phyloP scores from a whole-genome alignment of 2,329 filamentous ascomycete species.

The Pochonia chlamydosporia region DNA sequence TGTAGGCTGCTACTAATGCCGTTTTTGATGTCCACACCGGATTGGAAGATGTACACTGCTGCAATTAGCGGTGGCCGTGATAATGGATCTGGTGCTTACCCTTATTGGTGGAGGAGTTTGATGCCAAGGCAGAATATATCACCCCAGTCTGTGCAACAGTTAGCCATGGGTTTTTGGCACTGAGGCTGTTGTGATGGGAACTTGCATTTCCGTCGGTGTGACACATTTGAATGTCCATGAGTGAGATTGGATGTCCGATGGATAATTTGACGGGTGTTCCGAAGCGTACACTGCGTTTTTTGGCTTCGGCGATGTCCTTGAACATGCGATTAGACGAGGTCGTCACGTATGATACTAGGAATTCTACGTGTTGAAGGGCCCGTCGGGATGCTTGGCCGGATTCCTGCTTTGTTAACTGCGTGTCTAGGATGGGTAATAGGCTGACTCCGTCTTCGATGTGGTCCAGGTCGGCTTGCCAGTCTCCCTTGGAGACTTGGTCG shows the following conservation, averaged over 20 bases:
- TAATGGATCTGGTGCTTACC: conserved; percentile 21
- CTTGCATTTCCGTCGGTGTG: conserved; percentile 26
- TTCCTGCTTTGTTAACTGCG: conserved; percentile 42
- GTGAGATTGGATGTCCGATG: conserved; percentile 38
- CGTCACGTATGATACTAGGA: conserved; percentile 54
- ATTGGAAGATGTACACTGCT: conserved; percentile 53
- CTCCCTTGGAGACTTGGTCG: conserved; percentile 41
- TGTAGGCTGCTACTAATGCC: conserved; percentile 47
- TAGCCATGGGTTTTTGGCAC: too few relatives aligned
- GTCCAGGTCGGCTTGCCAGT: conserved; percentile 41
- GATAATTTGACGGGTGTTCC: conserved; percentile 46
- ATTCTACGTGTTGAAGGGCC: conserved; percentile 55
- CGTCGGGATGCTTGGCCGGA: conserved; percentile 40
- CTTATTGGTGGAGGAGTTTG: conserved; percentile 28
- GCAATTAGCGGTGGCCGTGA: background rate
- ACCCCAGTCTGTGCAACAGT: conserved; percentile 24
- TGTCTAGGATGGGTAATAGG: conserved; percentile 42
- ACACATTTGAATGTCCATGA: conserved; percentile 54
- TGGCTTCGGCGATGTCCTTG: conserved; percentile 61
- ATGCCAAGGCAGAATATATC: conserved; percentile 36
- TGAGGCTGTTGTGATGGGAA: too few relatives aligned
- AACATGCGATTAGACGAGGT: conserved; percentile 57
- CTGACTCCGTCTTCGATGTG: conserved; percentile 37
- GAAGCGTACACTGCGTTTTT: conserved; percentile 63
- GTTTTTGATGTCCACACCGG: conserved; percentile 46